Evolutionary conservation across 768 basidiomycete species (phyloP), one percentile per base, ranked within the genome.

Genomic region (Lactarius sanguifluus): DNA sequence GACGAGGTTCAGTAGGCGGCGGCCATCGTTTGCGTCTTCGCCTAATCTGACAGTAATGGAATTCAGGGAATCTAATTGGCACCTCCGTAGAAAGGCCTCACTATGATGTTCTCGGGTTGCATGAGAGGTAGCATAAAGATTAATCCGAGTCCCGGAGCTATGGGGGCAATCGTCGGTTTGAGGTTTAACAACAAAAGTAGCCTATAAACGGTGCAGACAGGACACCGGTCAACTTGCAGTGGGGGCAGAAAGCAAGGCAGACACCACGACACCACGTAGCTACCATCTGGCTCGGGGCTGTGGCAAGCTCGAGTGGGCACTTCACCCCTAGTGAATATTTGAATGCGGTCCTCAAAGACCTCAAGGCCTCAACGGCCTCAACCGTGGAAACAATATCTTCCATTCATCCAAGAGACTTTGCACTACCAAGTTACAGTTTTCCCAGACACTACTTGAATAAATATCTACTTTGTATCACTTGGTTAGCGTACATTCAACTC

Each of bases 21-120:
- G 9, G 38, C 23, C 57, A 20, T 43, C 65, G 57, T 47, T 67
- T 69, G 65, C 68, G 68, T 32, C 61, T 66, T 38, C 47, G 56
- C 61, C 55, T 69, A 18, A 69, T 67, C 68, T 69, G 50, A 45
- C 36, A 1, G 43, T 8, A 15, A 25, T 25, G 36, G 12, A 3
- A 16, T 52, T 52, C 10, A 52, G 6, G 23, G 50, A 52, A 25
- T 25, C 50, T 25, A 5, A 52, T 25, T 28, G 7, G 3, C 28
- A 40, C 4, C 23, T 20, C 8, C 15, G 15, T 16, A 30, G 40
- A 28, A 30, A 32, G 23, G 34, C 30, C 66, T 59, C 34, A 67
- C 66, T 28, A 64, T 59, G 28, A 63, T 30, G 16, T 59, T 58
- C 25, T 67, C 57, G 50, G 30, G 18, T 55, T 45, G 38, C 25